Evolutionary conservation across 139 green algal species (phyloP), one percentile per base, ranked within the genome.

Genomic region (Micromonas commoda): DNA sequence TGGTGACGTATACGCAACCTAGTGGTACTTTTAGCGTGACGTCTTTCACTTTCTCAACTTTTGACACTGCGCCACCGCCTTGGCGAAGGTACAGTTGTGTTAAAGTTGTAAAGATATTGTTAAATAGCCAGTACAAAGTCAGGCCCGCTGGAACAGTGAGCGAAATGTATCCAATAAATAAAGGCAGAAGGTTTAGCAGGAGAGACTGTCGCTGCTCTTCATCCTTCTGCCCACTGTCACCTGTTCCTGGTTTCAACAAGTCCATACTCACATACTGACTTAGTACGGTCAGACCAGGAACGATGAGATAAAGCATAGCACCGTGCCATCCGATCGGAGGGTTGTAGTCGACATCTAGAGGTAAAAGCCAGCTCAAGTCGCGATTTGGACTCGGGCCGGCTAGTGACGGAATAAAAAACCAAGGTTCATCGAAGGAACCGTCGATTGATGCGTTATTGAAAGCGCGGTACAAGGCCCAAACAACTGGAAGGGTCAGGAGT

Each of bases 61-160:
- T 70, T 20, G 60, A 28, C 1, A 60, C 73, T 28, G 70, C 73
- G 52, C 73, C 73, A 19, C 53, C 52, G 21, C 26, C n/a, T 0
- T 78, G 80, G 23, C 81, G 75, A 0, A 89, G 73, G 76, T 83
- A 83, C 35, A 84, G 81, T 81, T 96, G 91, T 80, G 96, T 91
- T 29, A 73, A 90, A 5, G 93, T 97, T 71, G 84, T 93, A 32
- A 98, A 85, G 23, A 97, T 75, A 88, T 97, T 98, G 89, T 98
- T 98, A 35, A 89, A 89, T 52, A 98, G 95, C 95, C 95, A 99
- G 88, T 99, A 99, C 19, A 99, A 88, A 0, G 91, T 97, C 20
- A 99, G 85, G 24, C 95, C 95, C 0, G 90, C 90, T 34, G 95
- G 95, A 31, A 99, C 95, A 80, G 97, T 97, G 2, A 99, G 88